A percentile compares a stretch with the other conserved stretches of the same genome.
These are phyloP conservation scores for Plectosphaerella plurivora DNA, from an alignment of 2,329 filamentous ascomycete genomes.

Conservation along the genomic window DNA sequence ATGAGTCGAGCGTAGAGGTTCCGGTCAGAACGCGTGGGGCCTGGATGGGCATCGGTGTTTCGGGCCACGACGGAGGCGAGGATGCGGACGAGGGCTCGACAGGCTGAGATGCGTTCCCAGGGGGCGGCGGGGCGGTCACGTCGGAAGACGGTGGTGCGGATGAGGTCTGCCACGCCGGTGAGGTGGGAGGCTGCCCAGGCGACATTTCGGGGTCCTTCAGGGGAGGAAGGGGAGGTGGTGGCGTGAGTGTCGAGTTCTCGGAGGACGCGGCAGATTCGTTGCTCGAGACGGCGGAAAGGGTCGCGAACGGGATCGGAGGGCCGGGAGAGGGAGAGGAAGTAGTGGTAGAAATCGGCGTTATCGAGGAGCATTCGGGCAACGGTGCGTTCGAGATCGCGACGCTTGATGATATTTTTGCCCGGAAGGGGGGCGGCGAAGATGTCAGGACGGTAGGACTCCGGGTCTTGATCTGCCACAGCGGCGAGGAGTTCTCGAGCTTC, in stretches of 20 bases:
- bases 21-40: slow-evolving; percentile 20
- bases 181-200: slow-evolving; percentile 47
- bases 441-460: slow-evolving; percentile 41
- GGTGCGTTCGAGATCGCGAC: slow-evolving; percentile 44
- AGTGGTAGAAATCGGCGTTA: slow-evolving; percentile 50
- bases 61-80: slow-evolving; percentile 38
- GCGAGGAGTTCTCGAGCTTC: slow-evolving; percentile 50
- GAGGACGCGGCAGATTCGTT: slow-evolving; percentile 43
- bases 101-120: slow-evolving; percentile 38
- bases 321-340: slow-evolving; percentile 42
- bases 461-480: slow-evolving; percentile 27
- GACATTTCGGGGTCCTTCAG: slow-evolving; percentile 32
- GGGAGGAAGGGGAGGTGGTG: neutral
- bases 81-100: slow-evolving; percentile 42
- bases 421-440: slow-evolving; percentile 29
- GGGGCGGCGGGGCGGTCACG: slow-evolving; percentile 29
- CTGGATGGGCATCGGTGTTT: slow-evolving; percentile 29
- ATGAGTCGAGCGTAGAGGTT: slow-evolving; percentile 46
- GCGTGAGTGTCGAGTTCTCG: slow-evolving; percentile 33
- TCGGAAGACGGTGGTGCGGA: slow-evolving; percentile 35
- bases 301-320: slow-evolving; percentile 39
- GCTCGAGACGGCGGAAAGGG: slow-evolving; percentile 42
- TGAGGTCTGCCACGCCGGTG: slow-evolving; percentile 33
- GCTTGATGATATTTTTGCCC: slow-evolving; percentile 29
- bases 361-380: slow-evolving; percentile 49